A percentile compares a stretch with the other conserved stretches of the same genome.
Evolutionary conservation across 192 early-diverging fungal species (phyloP).

Genomic region (Linnemannia elongata): DNA sequence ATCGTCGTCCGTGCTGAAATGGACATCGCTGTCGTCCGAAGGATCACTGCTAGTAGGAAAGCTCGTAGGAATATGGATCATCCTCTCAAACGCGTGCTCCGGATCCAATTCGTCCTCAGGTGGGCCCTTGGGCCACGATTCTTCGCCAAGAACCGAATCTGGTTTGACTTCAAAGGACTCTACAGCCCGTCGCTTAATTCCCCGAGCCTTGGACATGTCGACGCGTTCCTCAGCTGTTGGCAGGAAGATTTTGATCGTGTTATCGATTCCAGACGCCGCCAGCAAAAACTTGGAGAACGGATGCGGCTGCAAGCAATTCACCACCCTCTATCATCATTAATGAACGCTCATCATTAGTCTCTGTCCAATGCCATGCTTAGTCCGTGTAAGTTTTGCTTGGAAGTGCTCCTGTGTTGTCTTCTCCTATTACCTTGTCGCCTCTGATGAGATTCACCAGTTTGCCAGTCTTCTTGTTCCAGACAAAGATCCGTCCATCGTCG

Average conservation of each 20-base stretch:
- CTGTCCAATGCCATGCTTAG: neutral
- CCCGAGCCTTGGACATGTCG: constrained; percentile 43
- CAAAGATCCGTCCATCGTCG: constrained; percentile 78
- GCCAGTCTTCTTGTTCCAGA: constrained; percentile 76
- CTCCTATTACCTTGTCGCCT: constrained; percentile 73
- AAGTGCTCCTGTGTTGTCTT: constrained; percentile 22
- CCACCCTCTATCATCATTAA: constrained; percentile 33
- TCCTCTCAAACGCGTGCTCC: constrained; percentile 7
- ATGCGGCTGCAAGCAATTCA: constrained; percentile 68
- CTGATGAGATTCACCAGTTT: constrained; percentile 72
- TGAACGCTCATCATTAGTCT: neutral
- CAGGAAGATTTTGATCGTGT: constrained; percentile 77
- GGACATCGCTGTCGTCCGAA: neutral
- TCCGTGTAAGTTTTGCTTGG: neutral
- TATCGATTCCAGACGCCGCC: constrained; percentile 83
- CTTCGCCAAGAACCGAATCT: no score
- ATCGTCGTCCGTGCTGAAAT: neutral
- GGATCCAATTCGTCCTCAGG: constrained; percentile 22
- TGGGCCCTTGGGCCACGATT: neutral
- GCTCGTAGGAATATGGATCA: no score
- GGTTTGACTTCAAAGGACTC: constrained; percentile 18
- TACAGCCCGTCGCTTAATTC: constrained; percentile 11
- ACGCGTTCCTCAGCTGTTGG: constrained; percentile 53
- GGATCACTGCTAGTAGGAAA: neutral
- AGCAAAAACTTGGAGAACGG: constrained; percentile 67